phyloP scores from a whole-genome alignment of 1,284 basidiomycete species.

The Austroboletus niveus region DNA sequence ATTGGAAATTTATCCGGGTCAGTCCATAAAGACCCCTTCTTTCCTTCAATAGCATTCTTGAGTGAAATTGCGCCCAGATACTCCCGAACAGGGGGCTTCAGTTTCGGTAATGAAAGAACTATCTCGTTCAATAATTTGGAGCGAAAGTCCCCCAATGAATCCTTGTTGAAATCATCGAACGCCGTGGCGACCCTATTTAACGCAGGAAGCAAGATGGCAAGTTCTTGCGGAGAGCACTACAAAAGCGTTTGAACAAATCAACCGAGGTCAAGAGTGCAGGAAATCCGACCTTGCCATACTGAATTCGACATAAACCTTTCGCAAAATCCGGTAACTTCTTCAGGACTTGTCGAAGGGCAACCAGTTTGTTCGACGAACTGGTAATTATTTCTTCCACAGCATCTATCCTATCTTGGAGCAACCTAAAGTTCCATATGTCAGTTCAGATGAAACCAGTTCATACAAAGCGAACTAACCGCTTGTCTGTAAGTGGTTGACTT shows the following conservation, averaged over 20 bases:
- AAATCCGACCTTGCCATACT: conserved; percentile 77
- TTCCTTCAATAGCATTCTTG: conserved; percentile 65
- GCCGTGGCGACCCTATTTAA: conserved; percentile 73
- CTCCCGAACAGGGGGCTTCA: conserved; percentile 54
- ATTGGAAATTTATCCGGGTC: conserved; percentile 70
- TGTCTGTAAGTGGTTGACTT: conserved; percentile 79
- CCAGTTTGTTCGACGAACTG: conserved; percentile 55
- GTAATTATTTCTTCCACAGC: conserved; percentile 81
- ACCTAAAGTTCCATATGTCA: conserved; percentile 39
- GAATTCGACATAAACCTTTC: conserved; percentile 84
- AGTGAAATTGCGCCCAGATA: conserved; percentile 65
- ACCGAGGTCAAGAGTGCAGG: not conserved
- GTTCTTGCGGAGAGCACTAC: conserved; percentile 83
- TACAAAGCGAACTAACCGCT: conserved; percentile 47
- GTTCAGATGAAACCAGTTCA: not conserved
- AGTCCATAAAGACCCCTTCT: conserved; percentile 73
- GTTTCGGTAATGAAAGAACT: conserved; percentile 63
- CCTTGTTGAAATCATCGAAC: conserved; percentile 51
- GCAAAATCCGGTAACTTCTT: conserved; percentile 85
- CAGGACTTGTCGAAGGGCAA: conserved; percentile 68
- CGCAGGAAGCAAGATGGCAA: conserved; percentile 73
- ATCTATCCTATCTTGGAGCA: conserved; percentile 73
- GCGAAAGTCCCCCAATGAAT: conserved; percentile 53
- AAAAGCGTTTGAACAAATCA: not conserved
- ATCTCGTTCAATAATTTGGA: conserved; percentile 73